Base-by-base conservation (phyloP, 192 early-diverging fungal species). In the Chytriomyces sp. region DNA sequence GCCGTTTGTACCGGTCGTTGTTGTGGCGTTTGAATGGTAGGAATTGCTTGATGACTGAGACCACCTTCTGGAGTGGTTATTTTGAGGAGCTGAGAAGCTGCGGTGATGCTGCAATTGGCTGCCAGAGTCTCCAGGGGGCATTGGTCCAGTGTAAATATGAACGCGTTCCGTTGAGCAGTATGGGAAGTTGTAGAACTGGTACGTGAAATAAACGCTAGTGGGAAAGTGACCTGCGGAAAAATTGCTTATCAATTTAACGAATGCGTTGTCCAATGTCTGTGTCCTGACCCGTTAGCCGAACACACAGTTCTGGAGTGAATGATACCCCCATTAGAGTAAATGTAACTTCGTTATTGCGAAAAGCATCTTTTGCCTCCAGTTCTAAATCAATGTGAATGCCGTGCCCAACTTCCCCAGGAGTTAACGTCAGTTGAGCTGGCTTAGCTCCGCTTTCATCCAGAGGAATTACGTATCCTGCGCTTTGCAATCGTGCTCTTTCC, bases 151-250 rank as follows among this genome's bases (percentile, higher is more conserved):
- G 57, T 84, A 85, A 64, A 86, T 61, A 50, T 53, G 61, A 20
- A 85, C 45, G 1, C 76, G 47, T 26, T 77, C 77, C 7, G 85
- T 81, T 13, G 79, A 74, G n/a, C 67, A 45, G 45, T 79, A 67
- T 7, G 83, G 77, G 65, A 82, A 86, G 24, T 61, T 84, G 77
- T 81, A 86, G 74, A 86, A 86, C 61, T 85, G 83, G 67, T 81
- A 86, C 44, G 78, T 85, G 60, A 86, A 85, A 44, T 69, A 69
- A 6, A 85, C 79, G 23, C 72, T 60, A 0, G 47, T 61, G 6
- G 85, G 84, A 62, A 70, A 70, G 23, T 60, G 61, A 3, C 73
- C 78, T 81, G 43, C 23, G 45, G 10, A 11, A 5, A 47, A 11
- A 57, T 13, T 57, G 16, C 13, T 35, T 2, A 35, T 35, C 35